Evolutionary conservation across 2,329 filamentous ascomycete species (phyloP).

Genomic region (Fusarium redolens): DNA sequence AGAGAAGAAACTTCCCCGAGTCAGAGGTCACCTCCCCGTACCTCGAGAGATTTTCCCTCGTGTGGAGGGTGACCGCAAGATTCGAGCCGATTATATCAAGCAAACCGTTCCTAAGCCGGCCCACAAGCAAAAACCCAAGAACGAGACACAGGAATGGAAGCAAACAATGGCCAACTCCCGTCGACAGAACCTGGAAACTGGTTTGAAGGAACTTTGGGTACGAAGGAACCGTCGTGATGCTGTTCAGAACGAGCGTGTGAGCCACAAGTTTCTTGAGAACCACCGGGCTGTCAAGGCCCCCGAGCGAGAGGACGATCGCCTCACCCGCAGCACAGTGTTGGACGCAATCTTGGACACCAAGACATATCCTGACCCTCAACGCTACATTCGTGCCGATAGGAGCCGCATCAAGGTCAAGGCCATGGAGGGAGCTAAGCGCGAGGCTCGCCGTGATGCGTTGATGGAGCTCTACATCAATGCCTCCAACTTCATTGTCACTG

Average conservation of each 20-base stretch:
- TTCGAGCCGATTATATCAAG: conserved; percentile 68
- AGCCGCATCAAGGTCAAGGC: conserved; percentile 58
- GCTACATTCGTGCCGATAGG: conserved; percentile 65
- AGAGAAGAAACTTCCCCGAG: conserved; percentile 55
- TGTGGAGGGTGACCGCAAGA: conserved; percentile 68
- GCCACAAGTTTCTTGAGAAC: conserved; percentile 60
- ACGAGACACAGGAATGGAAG: conserved; percentile 69
- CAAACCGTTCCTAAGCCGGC: conserved; percentile 68
- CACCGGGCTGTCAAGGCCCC: conserved; percentile 67
- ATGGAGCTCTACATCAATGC: conserved; percentile 93
- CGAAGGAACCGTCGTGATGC: conserved; percentile 66
- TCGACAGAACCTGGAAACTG: conserved; percentile 76
- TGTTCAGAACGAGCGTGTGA: conserved; percentile 53
- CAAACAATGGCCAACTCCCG: conserved; percentile 77
- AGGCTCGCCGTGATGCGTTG: conserved; percentile 75
- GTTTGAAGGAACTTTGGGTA: conserved; percentile 75
- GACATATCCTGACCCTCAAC: conserved; percentile 70
- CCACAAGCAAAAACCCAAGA: conserved; percentile 51
- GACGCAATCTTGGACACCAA: conserved; percentile 60
- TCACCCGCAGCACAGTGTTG: conserved; percentile 77
- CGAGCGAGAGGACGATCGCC: conserved; percentile 78
- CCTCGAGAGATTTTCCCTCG: conserved; percentile 83
- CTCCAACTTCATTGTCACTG: conserved; percentile 84
- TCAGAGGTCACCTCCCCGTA: conserved; percentile 85
- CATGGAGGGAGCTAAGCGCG: conserved; percentile 59